phyloP scores from a whole-genome alignment of 306 rosid species.

The Begonia fuchsioides region DNA sequence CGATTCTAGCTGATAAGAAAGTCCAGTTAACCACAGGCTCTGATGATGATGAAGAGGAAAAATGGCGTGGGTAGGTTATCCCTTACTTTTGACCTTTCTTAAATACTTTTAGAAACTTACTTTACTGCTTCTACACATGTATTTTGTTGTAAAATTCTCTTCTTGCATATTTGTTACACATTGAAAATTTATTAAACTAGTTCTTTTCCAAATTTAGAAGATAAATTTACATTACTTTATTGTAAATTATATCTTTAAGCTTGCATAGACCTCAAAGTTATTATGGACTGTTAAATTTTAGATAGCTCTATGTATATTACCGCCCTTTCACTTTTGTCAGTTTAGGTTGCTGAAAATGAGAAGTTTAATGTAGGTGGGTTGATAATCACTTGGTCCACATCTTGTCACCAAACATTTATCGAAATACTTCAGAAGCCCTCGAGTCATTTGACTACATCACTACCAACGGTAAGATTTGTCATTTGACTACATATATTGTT shows the following conservation, averaged over 20 bases:
- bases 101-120: too few species aligned
- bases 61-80: constrained; percentile 70
- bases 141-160: too few species aligned
- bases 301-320: too few species aligned
- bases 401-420: constrained; percentile 80
- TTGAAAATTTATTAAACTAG: too few species aligned
- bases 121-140: not conserved
- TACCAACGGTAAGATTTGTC: constrained; percentile 55
- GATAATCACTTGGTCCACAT: constrained; percentile 90
- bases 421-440: constrained; percentile 81
- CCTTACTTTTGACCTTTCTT: not conserved
- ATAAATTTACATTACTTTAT: too few species aligned
- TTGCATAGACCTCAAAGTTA: too few species aligned
- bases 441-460: constrained; percentile 89
- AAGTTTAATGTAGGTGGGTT: constrained; percentile 60
- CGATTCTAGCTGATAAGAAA: constrained; percentile 27
- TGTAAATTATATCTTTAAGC: too few species aligned
- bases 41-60: constrained; percentile 70
- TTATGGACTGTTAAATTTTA: too few species aligned
- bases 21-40: constrained; percentile 11
- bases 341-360: constrained; percentile 12
- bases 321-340: too few species aligned
- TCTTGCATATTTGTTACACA: too few species aligned
- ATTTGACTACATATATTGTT: not conserved
- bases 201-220: too few species aligned